These are phyloP conservation scores for Apiotrichum gamsii DNA, from an alignment of 1,284 basidiomycete genomes.

Conservation along the genomic window DNA sequence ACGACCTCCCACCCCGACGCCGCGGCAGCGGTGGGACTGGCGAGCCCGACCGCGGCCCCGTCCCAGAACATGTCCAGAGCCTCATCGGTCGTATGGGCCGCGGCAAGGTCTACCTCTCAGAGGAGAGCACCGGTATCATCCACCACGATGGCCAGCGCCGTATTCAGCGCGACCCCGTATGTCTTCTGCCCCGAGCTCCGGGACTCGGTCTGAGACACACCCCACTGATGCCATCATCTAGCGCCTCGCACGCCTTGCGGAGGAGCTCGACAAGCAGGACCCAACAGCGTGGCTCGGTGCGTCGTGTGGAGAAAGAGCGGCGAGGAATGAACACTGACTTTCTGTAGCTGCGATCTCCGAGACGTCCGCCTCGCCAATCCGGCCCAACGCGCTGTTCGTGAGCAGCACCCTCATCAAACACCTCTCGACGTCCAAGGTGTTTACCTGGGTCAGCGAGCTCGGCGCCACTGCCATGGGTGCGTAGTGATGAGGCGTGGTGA, in stretches of 20 bases:
- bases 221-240: slow-evolving; percentile 26
- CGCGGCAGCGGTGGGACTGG: neutral
- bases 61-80: slow-evolving; percentile 36
- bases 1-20: slow-evolving; percentile 20
- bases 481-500: slow-evolving; percentile 1
- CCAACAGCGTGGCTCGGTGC: slow-evolving; percentile 37
- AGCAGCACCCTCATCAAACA: slow-evolving; percentile 39
- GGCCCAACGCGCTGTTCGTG: slow-evolving; percentile 32
- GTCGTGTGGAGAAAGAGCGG: slow-evolving; percentile 6
- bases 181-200: too few species aligned
- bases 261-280: slow-evolving; percentile 37
- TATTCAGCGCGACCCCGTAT: slow-evolving; percentile 32
- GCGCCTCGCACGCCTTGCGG: slow-evolving; percentile 30
- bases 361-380: slow-evolving; percentile 23
- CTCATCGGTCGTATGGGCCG: slow-evolving; percentile 41
- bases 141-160: slow-evolving; percentile 30
- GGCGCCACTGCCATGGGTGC: slow-evolving; percentile 39
- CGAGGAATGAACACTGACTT: neutral
- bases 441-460: slow-evolving; percentile 34
- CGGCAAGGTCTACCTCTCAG: slow-evolving; percentile 41
- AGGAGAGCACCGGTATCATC: slow-evolving; percentile 37
- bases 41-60: slow-evolving; percentile 4
- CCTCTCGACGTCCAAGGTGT: slow-evolving; percentile 40
- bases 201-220: too few species aligned
- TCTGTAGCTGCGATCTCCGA: slow-evolving; percentile 21